Base-by-base conservation (phyloP, 495 filamentous ascomycete genomes). In the Symbiotaphrina buchneri region DNA sequence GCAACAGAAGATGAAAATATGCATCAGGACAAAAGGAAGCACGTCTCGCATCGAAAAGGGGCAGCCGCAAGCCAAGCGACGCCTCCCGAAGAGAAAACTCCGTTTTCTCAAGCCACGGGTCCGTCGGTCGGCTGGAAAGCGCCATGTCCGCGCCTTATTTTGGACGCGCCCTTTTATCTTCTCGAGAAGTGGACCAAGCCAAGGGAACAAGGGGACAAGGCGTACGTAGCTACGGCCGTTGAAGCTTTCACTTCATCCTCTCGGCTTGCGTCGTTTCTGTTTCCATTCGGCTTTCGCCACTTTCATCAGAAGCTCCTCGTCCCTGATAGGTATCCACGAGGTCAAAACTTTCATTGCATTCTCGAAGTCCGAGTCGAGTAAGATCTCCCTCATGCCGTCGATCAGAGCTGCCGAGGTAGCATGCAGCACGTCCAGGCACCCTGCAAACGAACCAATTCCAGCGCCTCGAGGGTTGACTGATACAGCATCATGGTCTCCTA, bases 341-440 rank as follows among this genome's bases (percentile, higher is more conserved):
- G 87, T 99, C 36, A 99, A 64, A 17, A 87, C 77, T 52, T 94
- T 94, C 87, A 99, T 99, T 10, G 74, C 73, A 42, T 91, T 90
- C 50, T 99, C 87, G 44, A 99, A 99, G 42, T 95, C 87, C 4
- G 76, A 79, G 39, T 92, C 83, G 1, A 99, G 63, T 13, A 97
- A 58, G 32, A 93, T 83, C 22, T 92, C 79, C 17, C 81, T 68
- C 47, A 84, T 82, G 24, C 82, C 83, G 43, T 92, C 81, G 26
- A 99, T 85, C 6, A 99, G 62, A 6, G 87, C 87, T 1, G 84
- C 79, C 18, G 75, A 76, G 1, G 78, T 75, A 20, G 87, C 87
- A 51, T 99, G 87, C 5, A 99, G 58, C 22, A 99, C 63, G 39
- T 94, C 82, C 5, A 99, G 61, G 19, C 80, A 74, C 32, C 66